Percentiles rank a stretch among this genome's conserved stretches.
Evolutionary conservation across 2,329 filamentous ascomycete genomes (phyloP).

Genomic region (Trichoderma asperellum): DNA sequence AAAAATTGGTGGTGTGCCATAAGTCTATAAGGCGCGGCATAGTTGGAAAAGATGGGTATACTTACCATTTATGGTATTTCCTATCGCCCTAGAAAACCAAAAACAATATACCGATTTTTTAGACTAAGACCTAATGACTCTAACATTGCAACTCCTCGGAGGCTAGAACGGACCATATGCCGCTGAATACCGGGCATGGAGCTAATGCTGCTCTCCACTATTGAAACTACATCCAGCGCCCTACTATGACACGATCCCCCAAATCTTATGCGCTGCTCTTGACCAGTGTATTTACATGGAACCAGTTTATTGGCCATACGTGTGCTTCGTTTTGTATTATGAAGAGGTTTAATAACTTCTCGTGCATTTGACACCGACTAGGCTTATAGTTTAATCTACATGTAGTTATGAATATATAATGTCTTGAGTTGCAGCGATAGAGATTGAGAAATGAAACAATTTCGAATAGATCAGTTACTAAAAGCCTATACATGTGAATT

Average conservation of each 20-base stretch:
- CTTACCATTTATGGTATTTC: background rate
- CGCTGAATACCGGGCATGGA: background rate
- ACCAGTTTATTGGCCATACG: background rate
- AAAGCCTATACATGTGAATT: too few relatives aligned
- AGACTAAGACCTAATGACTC: background rate
- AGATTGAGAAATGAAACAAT: too few relatives aligned
- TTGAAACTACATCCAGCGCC: background rate
- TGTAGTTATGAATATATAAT: too few relatives aligned
- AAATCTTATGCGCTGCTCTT: background rate
- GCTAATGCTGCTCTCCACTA: background rate
- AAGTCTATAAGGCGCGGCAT: background rate
- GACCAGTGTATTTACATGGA: fast-evolving
- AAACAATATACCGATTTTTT: background rate
- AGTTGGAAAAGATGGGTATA: background rate
- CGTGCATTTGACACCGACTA: too few relatives aligned
- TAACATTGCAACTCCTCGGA: background rate
- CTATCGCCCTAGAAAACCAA: background rate
- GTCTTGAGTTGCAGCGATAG: too few relatives aligned
- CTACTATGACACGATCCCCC: slow-evolving; percentile 4
- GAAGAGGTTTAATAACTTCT: too few relatives aligned
- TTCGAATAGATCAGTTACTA: too few relatives aligned
- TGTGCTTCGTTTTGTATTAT: background rate
- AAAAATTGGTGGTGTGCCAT: background rate
- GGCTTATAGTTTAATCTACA: too few relatives aligned
- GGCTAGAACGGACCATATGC: background rate